Percentiles rank a stretch among this genome's conserved stretches.
phyloP scores from a whole-genome alignment of 2,329 filamentous ascomycete genomes.

The Trichophyton verrucosum region DNA sequence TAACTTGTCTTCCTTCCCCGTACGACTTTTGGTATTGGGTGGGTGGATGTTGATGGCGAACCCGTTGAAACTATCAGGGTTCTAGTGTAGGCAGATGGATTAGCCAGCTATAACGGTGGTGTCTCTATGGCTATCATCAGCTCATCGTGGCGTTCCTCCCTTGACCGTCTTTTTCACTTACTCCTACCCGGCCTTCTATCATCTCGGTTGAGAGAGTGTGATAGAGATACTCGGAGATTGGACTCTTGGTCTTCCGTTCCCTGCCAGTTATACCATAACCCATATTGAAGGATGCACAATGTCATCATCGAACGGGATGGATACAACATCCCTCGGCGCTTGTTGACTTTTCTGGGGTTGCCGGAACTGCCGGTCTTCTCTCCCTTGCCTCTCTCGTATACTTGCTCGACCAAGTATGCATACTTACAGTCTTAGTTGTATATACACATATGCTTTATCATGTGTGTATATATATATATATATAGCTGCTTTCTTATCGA shows the following conservation, averaged over 20 bases:
- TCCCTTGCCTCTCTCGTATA: neutral
- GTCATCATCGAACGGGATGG: neutral
- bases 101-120: neutral
- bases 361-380: neutral
- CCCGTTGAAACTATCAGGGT: neutral
- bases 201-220: too few species aligned
- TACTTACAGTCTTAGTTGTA: too few species aligned
- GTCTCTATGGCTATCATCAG: neutral
- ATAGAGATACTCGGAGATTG: neutral
- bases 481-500: neutral
- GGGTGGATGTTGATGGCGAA: neutral
- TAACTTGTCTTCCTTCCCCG: neutral
- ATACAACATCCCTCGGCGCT: neutral
- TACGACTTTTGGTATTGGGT: neutral
- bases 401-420: too few species aligned
- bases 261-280: neutral
- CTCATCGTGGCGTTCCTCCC: neutral
- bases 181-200: neutral
- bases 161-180: neutral
- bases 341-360: neutral
- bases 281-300: neutral
- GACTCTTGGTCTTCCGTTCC: neutral
- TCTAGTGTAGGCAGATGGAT: neutral
- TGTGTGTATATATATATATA: neutral
- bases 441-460: too few species aligned